Conservation (phyloP, 1,284 basidiomycete genomes). For the Polyporus tsugae region DNA sequence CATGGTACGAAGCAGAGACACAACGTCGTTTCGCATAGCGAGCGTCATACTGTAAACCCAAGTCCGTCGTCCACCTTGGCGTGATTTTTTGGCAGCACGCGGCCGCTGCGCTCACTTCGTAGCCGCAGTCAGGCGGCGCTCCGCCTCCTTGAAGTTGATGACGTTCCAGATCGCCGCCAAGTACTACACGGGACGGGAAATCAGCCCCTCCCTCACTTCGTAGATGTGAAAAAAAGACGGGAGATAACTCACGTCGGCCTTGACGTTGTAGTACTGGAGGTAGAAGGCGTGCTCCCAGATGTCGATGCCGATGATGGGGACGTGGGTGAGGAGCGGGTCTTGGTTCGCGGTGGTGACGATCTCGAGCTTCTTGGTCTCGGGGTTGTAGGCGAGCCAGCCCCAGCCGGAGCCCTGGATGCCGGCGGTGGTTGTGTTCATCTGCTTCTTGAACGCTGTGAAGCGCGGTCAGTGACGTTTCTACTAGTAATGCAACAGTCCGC, state of each 20-base stretch:
- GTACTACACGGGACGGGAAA: constrained; percentile 60
- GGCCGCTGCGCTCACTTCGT: constrained; percentile 26
- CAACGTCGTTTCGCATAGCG: not conserved
- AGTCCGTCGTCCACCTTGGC: constrained; percentile 15
- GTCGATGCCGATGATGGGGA: constrained; percentile 95
- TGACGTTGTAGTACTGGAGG: constrained; percentile 93
- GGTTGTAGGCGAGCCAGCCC: constrained; percentile 94
- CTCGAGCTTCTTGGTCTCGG: constrained; percentile 80
- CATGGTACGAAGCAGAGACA: not conserved
- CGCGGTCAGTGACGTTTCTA: constrained; percentile 1
- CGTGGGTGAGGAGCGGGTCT: constrained; percentile 91
- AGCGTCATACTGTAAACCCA: constrained; percentile 11
- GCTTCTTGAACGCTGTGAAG: constrained; percentile 68
- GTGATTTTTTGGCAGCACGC: not conserved
- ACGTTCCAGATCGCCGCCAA: constrained; percentile 93
- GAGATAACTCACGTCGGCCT: constrained; percentile 76
- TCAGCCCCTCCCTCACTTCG: not conserved
- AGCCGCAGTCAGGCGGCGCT: constrained; percentile 72
- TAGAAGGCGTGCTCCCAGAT: constrained; percentile 97
- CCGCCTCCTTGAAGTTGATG: constrained; percentile 92
- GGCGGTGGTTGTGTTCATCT: constrained; percentile 89
- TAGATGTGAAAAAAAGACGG: not conserved
- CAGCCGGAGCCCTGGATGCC: constrained; percentile 97
- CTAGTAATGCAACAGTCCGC: not conserved
- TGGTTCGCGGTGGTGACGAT: constrained; percentile 95